A percentile compares a stretch with the other conserved stretches of the same genome.
Conservation (phyloP, 345 rosid species). For the Salix brachista region DNA sequence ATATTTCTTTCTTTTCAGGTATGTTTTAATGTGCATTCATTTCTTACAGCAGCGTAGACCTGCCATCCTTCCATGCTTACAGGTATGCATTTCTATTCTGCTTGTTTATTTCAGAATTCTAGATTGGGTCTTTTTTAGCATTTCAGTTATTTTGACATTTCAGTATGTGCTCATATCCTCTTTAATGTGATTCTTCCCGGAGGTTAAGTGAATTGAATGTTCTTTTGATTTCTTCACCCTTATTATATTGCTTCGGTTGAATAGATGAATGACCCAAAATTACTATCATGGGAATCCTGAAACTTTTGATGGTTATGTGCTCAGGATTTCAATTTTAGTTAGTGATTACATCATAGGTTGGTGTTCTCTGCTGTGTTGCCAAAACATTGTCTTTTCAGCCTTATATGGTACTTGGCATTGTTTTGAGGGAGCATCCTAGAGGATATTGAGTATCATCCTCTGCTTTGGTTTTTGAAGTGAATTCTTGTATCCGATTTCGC, state of each 20-base stretch:
- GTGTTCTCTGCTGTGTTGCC: neutral
- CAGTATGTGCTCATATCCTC: neutral
- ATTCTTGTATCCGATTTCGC: neutral
- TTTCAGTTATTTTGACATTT: neutral
- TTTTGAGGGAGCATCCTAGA: neutral
- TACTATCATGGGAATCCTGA: neutral
- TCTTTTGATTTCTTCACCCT: neutral
- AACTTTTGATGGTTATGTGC: neutral
- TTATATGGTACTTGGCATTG: neutral
- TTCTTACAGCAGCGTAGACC: slow-evolving; percentile 88
- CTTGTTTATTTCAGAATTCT: neutral
- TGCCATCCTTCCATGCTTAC: slow-evolving; percentile 94
- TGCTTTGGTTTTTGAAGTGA: neutral
- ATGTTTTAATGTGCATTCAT: slow-evolving; percentile 95
- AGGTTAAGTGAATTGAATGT: neutral
- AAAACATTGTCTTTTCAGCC: neutral
- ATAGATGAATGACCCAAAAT: neutral
- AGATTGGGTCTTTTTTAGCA: neutral
- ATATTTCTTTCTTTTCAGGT: slow-evolving; percentile 46
- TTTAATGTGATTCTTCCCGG: neutral
- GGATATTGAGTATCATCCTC: neutral
- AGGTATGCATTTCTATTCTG: slow-evolving; percentile 39
- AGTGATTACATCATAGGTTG: neutral
- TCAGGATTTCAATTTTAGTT: neutral
- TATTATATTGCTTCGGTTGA: neutral